Conservation (phyloP, 2,329 filamentous ascomycete genomes). For the Elsinoe australis region DNA sequence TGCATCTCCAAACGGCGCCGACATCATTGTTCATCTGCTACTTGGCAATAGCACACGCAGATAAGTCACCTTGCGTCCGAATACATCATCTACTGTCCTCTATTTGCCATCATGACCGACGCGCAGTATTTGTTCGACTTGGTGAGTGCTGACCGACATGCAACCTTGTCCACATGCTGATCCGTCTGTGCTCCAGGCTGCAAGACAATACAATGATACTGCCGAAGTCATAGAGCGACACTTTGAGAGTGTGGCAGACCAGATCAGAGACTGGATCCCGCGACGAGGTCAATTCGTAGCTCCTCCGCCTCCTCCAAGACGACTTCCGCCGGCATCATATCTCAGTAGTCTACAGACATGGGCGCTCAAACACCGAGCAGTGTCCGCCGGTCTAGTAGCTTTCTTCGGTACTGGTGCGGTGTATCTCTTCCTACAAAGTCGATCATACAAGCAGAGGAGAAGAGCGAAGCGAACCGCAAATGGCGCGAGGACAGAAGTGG, state of each 20-base stretch:
- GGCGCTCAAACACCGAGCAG: constrained; percentile 63
- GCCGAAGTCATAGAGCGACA: constrained; percentile 74
- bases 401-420: constrained; percentile 57
- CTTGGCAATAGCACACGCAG: constrained; percentile 7
- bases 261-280: constrained; percentile 61
- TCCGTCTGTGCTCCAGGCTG: constrained; percentile 22
- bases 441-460: constrained; percentile 54
- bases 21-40: background rate
- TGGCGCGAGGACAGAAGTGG: constrained; percentile 79
- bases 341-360: constrained; percentile 59
- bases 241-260: constrained; percentile 66
- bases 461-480: constrained; percentile 71
- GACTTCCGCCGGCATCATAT: constrained; percentile 37
- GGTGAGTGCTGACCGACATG: constrained; percentile 6
- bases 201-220: constrained; percentile 45
- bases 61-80: background rate
- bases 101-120: constrained; percentile 28
- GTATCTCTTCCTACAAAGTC: constrained; percentile 54
- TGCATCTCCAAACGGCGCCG: background rate
- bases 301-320: constrained; percentile 40
- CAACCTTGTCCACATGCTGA: background rate
- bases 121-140: constrained; percentile 31
- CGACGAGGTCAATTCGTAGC: constrained; percentile 42
- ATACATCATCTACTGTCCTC: background rate
- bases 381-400: constrained; percentile 63